phyloP scores from a whole-genome alignment of 305 asterid species.

The Euphrasia arctica region DNA sequence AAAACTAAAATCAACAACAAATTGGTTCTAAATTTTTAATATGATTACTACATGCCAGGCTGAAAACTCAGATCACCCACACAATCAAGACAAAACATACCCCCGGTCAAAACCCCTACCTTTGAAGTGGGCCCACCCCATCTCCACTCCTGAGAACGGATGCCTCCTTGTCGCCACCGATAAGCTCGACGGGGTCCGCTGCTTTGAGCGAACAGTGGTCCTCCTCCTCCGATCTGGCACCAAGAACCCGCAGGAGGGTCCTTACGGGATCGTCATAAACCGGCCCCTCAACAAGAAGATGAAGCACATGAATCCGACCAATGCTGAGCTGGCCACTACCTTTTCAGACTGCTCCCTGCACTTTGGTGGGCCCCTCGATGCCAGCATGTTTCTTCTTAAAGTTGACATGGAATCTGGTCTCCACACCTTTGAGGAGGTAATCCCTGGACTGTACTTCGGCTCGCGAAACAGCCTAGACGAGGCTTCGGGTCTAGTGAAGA shows the following conservation, averaged over 20 bases:
- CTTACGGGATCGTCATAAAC: conserved; percentile 81
- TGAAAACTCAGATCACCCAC: conserved; percentile 41
- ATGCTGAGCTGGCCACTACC: conserved; percentile 72
- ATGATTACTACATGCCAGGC: conserved; percentile 33
- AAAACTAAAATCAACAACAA: too few species aligned
- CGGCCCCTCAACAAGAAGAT: conserved; percentile 81
- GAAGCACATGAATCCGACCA: conserved; percentile 83
- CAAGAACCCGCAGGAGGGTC: conserved; percentile 86
- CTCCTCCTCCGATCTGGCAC: conserved; percentile 90
- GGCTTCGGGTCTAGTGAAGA: conserved; percentile 68
- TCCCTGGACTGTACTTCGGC: conserved; percentile 75
- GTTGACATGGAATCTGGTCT: conserved; percentile 41
- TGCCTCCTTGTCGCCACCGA: conserved; percentile 92
- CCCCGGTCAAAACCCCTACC: conserved; percentile 50
- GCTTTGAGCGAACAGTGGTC: conserved; percentile 83
- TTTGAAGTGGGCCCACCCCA: conserved; percentile 95
- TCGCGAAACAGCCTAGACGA: conserved; percentile 74
- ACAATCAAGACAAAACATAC: conserved; percentile 38
- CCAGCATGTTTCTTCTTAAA: conserved; percentile 76
- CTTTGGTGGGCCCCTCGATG: conserved; percentile 97
- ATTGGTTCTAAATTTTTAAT: too few species aligned
- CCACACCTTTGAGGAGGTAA: conserved; percentile 72
- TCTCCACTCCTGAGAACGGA: conserved; percentile 89
- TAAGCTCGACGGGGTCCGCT: conserved; percentile 82
- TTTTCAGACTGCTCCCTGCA: conserved; percentile 76